Conservation (phyloP, 768 basidiomycete species). For the Boletus rufocinnamomeus region DNA sequence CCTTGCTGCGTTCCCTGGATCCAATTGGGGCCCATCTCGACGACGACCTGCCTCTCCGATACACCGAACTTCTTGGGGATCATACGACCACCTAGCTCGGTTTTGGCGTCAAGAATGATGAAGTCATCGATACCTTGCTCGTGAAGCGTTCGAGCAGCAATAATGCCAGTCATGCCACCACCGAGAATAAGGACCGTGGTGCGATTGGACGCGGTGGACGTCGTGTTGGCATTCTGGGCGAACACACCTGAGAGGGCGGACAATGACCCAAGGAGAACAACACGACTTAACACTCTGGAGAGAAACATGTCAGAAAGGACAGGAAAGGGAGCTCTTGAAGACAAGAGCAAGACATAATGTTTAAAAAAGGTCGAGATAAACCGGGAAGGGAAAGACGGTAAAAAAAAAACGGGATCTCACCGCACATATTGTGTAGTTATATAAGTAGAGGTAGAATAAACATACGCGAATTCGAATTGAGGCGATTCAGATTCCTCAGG, state of each 20-base stretch:
- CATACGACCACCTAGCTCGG: conserved; percentile 64
- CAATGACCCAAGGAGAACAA: conserved; percentile 9
- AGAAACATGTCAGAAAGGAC: conserved; percentile 17
- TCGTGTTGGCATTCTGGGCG: conserved; percentile 17
- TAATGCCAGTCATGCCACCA: conserved; percentile 65
- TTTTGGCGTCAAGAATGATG: conserved; percentile 59
- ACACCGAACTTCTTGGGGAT: conserved; percentile 47
- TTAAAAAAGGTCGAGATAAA: not conserved
- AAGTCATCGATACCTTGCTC: conserved; percentile 57
- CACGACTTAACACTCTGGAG: not conserved
- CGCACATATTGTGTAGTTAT: not conserved
- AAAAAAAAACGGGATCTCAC: not conserved
- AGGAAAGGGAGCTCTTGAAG: not conserved
- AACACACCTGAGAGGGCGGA: not conserved
- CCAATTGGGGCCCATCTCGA: conserved; percentile 68
- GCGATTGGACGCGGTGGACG: conserved; percentile 12
- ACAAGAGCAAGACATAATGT: not conserved
- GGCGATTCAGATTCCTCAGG: no score
- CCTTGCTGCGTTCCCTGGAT: conserved; percentile 54
- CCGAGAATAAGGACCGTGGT: conserved; percentile 59
- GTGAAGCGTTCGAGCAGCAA: conserved; percentile 62
- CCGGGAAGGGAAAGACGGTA: no score
- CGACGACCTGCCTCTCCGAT: conserved; percentile 37
- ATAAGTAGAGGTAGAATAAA: no score
- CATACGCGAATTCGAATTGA: no score